Percentiles rank a stretch among this genome's conserved stretches.
Evolutionary conservation across 2,329 filamentous ascomycete species (phyloP).

Genomic region (Nigrograna mackinnonii): DNA sequence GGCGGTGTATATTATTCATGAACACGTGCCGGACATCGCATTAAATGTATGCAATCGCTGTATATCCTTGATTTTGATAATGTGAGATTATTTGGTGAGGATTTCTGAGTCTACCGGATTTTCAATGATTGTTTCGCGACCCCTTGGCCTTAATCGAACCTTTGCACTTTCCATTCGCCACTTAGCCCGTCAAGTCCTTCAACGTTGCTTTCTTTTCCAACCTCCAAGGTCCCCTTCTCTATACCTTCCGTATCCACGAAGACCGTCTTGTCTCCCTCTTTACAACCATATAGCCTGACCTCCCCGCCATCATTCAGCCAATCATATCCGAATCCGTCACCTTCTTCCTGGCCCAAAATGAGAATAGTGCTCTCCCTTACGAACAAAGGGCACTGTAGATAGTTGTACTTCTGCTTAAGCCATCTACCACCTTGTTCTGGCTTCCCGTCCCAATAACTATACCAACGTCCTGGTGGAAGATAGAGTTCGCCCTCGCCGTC

Average conservation of each 20-base stretch:
- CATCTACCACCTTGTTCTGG: conserved; percentile 47
- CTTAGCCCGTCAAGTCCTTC: conserved; percentile 29
- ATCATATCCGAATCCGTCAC: conserved; percentile 44
- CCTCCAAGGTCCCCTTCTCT: conserved; percentile 31
- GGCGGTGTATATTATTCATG: too few relatives aligned
- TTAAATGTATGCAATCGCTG: too few relatives aligned
- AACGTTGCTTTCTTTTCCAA: conserved; percentile 29
- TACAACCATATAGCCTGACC: conserved; percentile 42
- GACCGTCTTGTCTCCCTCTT: conserved; percentile 34
- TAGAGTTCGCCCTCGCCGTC: conserved; percentile 69
- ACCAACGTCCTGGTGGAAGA: conserved; percentile 57
- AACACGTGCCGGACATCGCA: too few relatives aligned
- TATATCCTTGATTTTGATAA: too few relatives aligned
- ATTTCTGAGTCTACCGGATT: too few relatives aligned
- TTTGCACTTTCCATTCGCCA: conserved; percentile 40
- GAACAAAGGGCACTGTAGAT: conserved; percentile 45
- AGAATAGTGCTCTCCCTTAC: conserved; percentile 45
- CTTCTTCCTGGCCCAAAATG: conserved; percentile 43
- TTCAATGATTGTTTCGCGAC: too few relatives aligned
- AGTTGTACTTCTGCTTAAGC: conserved; percentile 46
- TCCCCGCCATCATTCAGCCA: conserved; percentile 44
- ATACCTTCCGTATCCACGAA: conserved; percentile 39
- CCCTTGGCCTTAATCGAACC: conserved; percentile 26
- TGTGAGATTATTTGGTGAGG: too few relatives aligned
- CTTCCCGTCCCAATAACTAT: conserved; percentile 51